Conservation (phyloP, 306 rosid species). For the Prosopis cineraria region DNA sequence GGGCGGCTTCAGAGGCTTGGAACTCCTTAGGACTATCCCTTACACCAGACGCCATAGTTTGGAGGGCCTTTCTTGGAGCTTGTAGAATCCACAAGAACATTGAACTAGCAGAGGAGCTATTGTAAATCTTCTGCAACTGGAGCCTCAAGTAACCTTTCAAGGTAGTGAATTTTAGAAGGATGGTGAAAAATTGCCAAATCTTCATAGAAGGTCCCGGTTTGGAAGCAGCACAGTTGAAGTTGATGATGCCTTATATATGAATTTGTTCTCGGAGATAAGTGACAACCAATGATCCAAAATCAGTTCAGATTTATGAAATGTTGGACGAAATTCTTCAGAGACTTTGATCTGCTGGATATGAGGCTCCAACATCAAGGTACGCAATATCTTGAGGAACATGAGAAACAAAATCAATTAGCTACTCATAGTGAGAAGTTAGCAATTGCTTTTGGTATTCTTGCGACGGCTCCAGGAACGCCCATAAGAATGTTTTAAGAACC, state of each 20-base stretch:
- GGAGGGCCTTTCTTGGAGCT: conserved; percentile 38
- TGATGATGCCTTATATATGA: conserved; percentile 31
- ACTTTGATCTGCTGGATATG: conserved; percentile 8
- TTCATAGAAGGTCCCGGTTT: conserved; percentile 18
- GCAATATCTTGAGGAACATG: conserved; percentile 26
- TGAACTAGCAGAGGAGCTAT: conserved; percentile 34
- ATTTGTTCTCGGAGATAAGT: conserved; percentile 31
- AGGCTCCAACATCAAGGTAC: conserved; percentile 9
- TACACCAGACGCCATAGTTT: conserved; percentile 32
- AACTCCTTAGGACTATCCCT: conserved; percentile 29
- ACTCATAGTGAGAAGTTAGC: conserved; percentile 36
- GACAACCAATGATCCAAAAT: conserved; percentile 37
- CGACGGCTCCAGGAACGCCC: conserved; percentile 25
- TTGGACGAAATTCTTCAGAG: conserved; percentile 31
- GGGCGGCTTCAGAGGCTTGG: conserved; percentile 31
- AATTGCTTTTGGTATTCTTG: conserved; percentile 34
- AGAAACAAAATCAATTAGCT: conserved; percentile 24
- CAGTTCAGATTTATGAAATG: conserved; percentile 32
- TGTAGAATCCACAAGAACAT: conserved; percentile 38
- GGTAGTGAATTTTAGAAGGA: conserved; percentile 31
- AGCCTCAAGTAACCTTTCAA: too few relatives aligned
- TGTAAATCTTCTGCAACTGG: conserved; percentile 28
- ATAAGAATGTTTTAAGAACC: conserved; percentile 33
- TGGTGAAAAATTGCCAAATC: conserved; percentile 19
- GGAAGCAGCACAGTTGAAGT: conserved; percentile 39